phyloP scores from a whole-genome alignment of 2,329 filamentous ascomycete species.

The Xylaria sp. region DNA sequence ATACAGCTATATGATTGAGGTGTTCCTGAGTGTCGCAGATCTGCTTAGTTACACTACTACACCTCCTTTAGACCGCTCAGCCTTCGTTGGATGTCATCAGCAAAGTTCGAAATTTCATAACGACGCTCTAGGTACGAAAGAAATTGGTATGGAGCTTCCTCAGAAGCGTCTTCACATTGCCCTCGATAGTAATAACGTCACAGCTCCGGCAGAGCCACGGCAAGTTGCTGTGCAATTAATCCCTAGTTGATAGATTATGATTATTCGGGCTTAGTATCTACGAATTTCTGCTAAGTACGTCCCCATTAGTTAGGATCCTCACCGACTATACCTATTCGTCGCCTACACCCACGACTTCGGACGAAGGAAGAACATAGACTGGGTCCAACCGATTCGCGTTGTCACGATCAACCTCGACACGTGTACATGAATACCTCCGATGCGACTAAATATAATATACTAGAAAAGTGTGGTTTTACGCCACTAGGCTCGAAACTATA shows the following conservation, averaged over 20 bases:
- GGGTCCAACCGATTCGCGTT: slow-evolving; percentile 2
- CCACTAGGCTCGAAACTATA: slow-evolving; percentile 10
- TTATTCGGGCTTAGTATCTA: slow-evolving; percentile 1
- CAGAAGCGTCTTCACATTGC: background rate
- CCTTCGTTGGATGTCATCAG: background rate
- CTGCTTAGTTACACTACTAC: background rate
- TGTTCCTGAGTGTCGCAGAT: slow-evolving; percentile 13
- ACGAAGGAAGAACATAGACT: slow-evolving; percentile 8
- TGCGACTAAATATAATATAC: slow-evolving; percentile 5
- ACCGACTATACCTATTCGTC: background rate
- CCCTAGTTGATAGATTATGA: background rate
- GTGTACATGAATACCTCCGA: slow-evolving; percentile 19
- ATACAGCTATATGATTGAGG: slow-evolving; percentile 5
- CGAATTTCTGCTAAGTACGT: too few relatives aligned
- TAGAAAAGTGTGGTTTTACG: background rate
- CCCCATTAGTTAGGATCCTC: slow-evolving; percentile 3
- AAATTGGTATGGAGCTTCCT: background rate
- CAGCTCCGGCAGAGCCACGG: background rate
- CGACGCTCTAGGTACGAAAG: background rate
- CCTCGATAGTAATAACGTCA: background rate
- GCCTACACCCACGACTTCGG: background rate
- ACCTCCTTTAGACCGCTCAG: background rate
- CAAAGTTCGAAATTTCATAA: background rate
- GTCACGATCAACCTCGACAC: slow-evolving; percentile 15
- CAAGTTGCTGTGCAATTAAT: background rate